Percentiles rank a stretch among this genome's conserved stretches.
Conservation (phyloP, 148 eudicot species). For the Camellia sinensis region DNA sequence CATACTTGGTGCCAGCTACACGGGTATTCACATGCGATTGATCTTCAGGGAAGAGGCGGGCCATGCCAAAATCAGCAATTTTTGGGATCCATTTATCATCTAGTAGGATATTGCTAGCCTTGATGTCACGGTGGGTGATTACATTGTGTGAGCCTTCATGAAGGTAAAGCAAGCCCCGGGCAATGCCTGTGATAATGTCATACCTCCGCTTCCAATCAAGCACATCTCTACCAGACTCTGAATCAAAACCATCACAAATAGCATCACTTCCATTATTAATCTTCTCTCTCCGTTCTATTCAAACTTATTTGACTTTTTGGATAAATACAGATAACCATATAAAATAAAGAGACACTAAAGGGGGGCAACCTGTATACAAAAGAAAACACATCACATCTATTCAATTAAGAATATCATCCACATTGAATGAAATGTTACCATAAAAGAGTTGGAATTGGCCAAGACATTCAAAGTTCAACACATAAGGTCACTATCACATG, state of each 20-base stretch:
- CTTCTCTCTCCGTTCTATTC: background rate
- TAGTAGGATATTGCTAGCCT: constrained; percentile 79
- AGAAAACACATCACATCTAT: no score
- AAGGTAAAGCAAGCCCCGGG: constrained; percentile 75
- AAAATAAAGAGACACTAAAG: no score
- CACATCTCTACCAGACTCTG: constrained; percentile 44
- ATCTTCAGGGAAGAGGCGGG: constrained; percentile 77
- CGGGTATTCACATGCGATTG: constrained; percentile 84
- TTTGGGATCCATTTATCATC: constrained; percentile 88
- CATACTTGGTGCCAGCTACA: constrained; percentile 90
- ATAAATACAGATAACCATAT: no score
- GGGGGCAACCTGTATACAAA: no score
- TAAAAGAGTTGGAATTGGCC: no score
- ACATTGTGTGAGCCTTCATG: constrained; percentile 66
- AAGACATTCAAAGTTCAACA: no score
- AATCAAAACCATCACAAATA: constrained; percentile 15
- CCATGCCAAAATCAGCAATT: constrained; percentile 96
- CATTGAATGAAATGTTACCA: no score
- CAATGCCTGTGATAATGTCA: constrained; percentile 63
- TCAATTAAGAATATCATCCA: background rate
- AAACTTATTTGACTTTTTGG: background rate
- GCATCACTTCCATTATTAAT: background rate
- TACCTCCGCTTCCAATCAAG: constrained; percentile 76
- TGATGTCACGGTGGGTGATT: constrained; percentile 88
- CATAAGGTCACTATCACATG: background rate